phyloP scores from a whole-genome alignment of 1,284 basidiomycete species.

The Cutaneotrichosporon daszewskae region DNA sequence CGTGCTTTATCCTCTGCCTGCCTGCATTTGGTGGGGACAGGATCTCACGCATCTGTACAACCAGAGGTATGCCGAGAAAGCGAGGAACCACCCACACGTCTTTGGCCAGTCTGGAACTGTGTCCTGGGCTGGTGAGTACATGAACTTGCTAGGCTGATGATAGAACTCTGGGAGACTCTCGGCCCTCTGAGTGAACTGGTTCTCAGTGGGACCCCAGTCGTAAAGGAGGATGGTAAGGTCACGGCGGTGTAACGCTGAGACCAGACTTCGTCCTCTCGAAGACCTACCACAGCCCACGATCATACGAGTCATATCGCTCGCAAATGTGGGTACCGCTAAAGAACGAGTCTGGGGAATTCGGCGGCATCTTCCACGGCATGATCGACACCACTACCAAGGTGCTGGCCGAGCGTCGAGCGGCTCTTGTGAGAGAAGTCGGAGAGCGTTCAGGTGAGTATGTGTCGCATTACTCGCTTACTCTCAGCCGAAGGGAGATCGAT shows the following conservation, averaged over 20 bases:
- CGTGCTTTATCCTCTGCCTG: constrained; percentile 36
- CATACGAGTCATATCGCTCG: constrained; percentile 27
- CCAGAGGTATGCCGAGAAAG: constrained; percentile 29
- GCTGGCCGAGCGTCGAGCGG: constrained; percentile 26
- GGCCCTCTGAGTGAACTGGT: constrained; percentile 41
- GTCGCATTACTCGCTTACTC: background rate
- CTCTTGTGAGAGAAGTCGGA: constrained; percentile 35
- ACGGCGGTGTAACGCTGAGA: constrained; percentile 4
- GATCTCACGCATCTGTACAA: constrained; percentile 45
- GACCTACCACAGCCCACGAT: background rate
- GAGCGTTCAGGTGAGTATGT: constrained; percentile 36
- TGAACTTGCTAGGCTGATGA: background rate
- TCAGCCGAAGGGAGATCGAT: constrained; percentile 32
- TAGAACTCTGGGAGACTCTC: constrained; percentile 37
- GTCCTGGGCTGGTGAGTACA: constrained; percentile 35
- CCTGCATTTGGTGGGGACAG: constrained; percentile 43
- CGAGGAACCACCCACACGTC: constrained; percentile 34
- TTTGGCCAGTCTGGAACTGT: constrained; percentile 40
- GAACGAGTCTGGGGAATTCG: constrained; percentile 31
- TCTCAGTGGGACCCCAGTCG: constrained; percentile 34
- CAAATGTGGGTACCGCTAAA: constrained; percentile 42
- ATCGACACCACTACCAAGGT: constrained; percentile 35
- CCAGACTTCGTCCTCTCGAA: constrained; percentile 26
- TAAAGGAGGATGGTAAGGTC: constrained; percentile 38
- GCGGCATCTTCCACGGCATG: constrained; percentile 41